Base-by-base conservation (phyloP, 2,329 filamentous ascomycete genomes). In the Trichothecium sympodiale region DNA sequence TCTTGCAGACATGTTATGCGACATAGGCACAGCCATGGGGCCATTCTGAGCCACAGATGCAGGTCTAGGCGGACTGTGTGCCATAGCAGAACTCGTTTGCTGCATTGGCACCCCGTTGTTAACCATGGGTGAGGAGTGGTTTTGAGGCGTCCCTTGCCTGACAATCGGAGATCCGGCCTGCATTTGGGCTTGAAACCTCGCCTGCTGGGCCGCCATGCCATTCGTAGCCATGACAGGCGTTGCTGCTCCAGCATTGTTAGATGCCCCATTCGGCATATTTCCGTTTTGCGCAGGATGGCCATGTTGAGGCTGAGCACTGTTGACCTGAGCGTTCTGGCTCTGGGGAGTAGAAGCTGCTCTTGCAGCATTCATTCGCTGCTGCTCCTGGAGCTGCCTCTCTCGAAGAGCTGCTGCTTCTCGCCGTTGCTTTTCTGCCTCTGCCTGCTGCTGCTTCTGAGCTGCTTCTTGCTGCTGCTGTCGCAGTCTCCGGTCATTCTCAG, bases 101-200 rank as follows among this genome's bases (percentile, higher is more conserved):
- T 79, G 74, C 77, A 82, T 81, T 1, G 73, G 60, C 17, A 71
- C 70, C 26, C 69, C 69, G 25, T 33, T 39, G 14, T 30, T 65
- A n/a, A 75, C 68, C 65, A 74, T 77, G 8, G 77, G 77, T 2
- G 77, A 80, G 5, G 77, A 80, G 60, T 74, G 71, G 38, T 71
- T 74, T 38, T 77, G 74, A 10, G 77, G 77, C 2, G 76, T 80
- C 16, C 71, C 72, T 45, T 81, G 76, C 12, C 73, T 67, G 16
- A 71, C 56, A 38, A 77, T 62, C 0, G 83, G 83, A n/a, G 83
- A 85, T 8, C 78, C 77, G 2, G 75, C 77, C 4, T 73, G 71
- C 7, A 75, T 69, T 43, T 78, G 71, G 33, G 64, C 60, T 15
- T 61, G 59, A 42, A 74, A 73, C 8, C 69, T 62, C 23, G 62